Conservation (phyloP, 2,329 filamentous ascomycete species). For the Trichoderma afroharzianum region DNA sequence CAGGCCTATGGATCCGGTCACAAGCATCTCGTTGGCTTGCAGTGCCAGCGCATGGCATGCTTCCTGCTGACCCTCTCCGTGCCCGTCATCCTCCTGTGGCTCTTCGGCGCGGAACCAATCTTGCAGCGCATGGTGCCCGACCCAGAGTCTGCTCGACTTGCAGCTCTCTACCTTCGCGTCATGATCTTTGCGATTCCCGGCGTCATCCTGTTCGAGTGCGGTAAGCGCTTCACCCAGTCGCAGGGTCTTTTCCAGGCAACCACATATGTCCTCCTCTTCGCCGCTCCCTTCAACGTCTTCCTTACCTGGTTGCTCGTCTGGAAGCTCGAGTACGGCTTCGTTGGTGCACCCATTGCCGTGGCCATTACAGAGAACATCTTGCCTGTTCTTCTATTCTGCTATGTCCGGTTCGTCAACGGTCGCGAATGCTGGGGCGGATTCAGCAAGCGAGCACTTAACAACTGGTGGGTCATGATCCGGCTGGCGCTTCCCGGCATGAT, state of each 20-base stretch:
- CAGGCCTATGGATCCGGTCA: constrained; percentile 92
- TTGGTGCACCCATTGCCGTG: constrained; percentile 79
- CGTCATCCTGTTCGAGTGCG: constrained; percentile 72
- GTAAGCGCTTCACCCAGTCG: constrained; percentile 77
- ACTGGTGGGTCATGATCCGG: constrained; percentile 79
- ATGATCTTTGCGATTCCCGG: constrained; percentile 71
- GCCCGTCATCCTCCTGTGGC: constrained; percentile 70
- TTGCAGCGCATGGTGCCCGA: constrained; percentile 47
- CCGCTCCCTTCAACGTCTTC: constrained; percentile 72
- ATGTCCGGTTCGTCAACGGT: constrained; percentile 71
- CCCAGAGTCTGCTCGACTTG: constrained; percentile 61
- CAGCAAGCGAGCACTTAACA: constrained; percentile 63
- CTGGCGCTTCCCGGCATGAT: constrained; percentile 85
- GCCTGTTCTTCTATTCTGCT: constrained; percentile 71
- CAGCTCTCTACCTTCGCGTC: constrained; percentile 69
- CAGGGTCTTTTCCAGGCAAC: constrained; percentile 78
- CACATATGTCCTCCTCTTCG: constrained; percentile 71
- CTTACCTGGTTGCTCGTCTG: constrained; percentile 79
- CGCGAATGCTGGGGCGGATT: constrained; percentile 83
- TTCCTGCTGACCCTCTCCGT: constrained; percentile 71
- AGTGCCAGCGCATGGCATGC: constrained; percentile 76
- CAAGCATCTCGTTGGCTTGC: constrained; percentile 80
- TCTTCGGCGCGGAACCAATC: constrained; percentile 58
- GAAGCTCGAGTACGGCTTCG: constrained; percentile 64
- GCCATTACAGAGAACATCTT: constrained; percentile 74